phyloP scores from a whole-genome alignment of 2,329 filamentous ascomycete species.

The Pyricularia sp. region DNA sequence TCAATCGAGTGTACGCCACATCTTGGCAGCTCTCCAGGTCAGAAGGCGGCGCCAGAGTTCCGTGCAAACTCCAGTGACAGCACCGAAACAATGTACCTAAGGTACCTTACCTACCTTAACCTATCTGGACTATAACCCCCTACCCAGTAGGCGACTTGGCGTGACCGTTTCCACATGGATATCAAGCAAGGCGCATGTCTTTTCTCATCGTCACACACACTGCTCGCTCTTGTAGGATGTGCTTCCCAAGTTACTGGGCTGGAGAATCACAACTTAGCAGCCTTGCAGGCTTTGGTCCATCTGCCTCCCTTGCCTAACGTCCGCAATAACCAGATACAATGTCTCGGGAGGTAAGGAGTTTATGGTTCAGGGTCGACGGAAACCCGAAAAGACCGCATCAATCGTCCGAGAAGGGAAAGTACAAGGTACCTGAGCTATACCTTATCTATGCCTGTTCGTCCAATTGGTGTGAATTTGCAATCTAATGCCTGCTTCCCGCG shows the following conservation, averaged over 20 bases:
- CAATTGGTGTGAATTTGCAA: background rate
- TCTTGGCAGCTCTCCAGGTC: background rate
- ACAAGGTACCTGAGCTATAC: background rate
- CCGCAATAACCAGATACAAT: conserved; percentile 4
- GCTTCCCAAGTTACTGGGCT: background rate
- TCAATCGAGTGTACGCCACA: background rate
- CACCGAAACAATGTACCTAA: background rate
- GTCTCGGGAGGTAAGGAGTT: background rate
- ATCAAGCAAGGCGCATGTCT: background rate
- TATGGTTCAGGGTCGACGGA: background rate
- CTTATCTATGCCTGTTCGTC: background rate
- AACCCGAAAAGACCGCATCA: background rate
- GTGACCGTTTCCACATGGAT: background rate
- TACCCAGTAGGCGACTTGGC: background rate
- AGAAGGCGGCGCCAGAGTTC: background rate
- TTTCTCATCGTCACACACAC: background rate
- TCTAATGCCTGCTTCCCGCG: background rate
- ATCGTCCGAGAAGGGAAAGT: background rate
- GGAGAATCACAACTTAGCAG: background rate
- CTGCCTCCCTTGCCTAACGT: background rate
- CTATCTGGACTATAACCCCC: too few species aligned
- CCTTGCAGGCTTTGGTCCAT: background rate
- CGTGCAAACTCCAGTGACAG: background rate
- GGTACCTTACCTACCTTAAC: too few species aligned
- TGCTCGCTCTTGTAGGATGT: background rate